Evolutionary conservation across 2,329 filamentous ascomycete genomes (phyloP).

Genomic region (Mycosphaerella sp.): DNA sequence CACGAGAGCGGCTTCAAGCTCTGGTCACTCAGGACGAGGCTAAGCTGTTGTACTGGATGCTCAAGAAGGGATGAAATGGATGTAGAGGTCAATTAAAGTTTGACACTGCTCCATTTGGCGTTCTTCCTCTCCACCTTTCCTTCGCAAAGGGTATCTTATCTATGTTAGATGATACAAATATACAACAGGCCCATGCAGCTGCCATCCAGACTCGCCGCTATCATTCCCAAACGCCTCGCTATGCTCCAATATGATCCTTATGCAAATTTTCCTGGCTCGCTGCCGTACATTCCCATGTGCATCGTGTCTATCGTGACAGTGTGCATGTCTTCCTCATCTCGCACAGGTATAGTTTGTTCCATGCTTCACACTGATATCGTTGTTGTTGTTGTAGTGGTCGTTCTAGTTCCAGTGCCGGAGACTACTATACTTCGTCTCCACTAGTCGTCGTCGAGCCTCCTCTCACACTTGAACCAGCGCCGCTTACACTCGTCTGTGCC

Average conservation of each 20-base stretch:
- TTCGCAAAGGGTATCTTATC: not conserved
- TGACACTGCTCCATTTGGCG: not conserved
- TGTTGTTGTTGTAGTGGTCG: not conserved
- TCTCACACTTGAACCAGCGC: conserved; percentile 23
- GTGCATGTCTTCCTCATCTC: not conserved
- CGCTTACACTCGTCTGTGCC: conserved; percentile 37
- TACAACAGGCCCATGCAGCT: not conserved
- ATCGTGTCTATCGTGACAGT: not conserved
- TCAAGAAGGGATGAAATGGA: conserved; percentile 26
- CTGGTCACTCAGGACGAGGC: conserved; percentile 49
- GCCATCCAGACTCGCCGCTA: not conserved
- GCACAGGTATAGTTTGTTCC: not conserved
- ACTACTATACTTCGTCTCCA: conserved; percentile 29
- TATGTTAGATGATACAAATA: conserved; percentile 1
- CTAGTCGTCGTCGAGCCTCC: conserved; percentile 26
- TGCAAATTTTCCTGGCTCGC: not conserved
- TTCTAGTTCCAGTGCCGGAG: not conserved
- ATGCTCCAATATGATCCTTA: conserved; percentile 7
- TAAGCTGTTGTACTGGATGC: conserved; percentile 42
- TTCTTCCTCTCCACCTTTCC: not conserved
- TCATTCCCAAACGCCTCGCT: conserved; percentile 16
- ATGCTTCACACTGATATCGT: not conserved
- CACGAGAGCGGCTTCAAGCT: conserved; percentile 43
- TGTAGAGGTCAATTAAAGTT: not conserved
- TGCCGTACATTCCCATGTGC: conserved; percentile 1